A percentile compares a stretch with the other conserved stretches of the same genome.
Evolutionary conservation across 2,329 filamentous ascomycete species (phyloP).

Genomic region (Aspergillus eucalypticola): DNA sequence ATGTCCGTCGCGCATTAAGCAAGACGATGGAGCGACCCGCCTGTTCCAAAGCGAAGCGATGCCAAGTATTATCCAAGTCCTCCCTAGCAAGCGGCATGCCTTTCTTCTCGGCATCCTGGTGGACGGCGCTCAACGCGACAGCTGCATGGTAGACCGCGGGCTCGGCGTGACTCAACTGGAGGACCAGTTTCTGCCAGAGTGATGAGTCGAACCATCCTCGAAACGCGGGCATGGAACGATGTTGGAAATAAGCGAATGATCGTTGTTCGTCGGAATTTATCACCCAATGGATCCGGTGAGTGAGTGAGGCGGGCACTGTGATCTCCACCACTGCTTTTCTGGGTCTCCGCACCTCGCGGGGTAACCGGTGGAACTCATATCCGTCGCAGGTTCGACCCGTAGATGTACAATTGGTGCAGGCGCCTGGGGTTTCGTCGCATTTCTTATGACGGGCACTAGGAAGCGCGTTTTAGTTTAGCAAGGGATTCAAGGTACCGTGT

Average conservation of each 20-base stretch:
- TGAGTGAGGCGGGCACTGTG: neutral
- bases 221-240: constrained; percentile 18
- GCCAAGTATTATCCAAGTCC: constrained; percentile 7
- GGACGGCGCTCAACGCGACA: constrained; percentile 8
- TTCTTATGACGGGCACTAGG: constrained; percentile 15
- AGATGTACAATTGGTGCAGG: constrained; percentile 37
- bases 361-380: constrained; percentile 27
- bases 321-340: neutral
- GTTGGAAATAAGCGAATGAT: constrained; percentile 21
- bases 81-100: constrained; percentile 4
- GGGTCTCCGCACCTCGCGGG: neutral
- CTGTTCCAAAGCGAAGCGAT: constrained; percentile 15
- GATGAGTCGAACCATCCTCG: constrained; percentile 16
- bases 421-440: constrained; percentile 36
- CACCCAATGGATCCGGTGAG: neutral
- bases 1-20: constrained; percentile 5
- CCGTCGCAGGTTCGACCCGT: constrained; percentile 43
- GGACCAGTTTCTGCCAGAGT: constrained; percentile 10
- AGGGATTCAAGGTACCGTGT: no score
- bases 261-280: constrained; percentile 21
- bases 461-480: neutral
- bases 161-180: constrained; percentile 6
- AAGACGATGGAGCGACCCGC: neutral
- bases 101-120: constrained; percentile 1
- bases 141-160: constrained; percentile 13